These are phyloP conservation scores for Zymoseptoria passerinii DNA, from an alignment of 2,329 filamentous ascomycete species.

Conservation along the genomic window DNA sequence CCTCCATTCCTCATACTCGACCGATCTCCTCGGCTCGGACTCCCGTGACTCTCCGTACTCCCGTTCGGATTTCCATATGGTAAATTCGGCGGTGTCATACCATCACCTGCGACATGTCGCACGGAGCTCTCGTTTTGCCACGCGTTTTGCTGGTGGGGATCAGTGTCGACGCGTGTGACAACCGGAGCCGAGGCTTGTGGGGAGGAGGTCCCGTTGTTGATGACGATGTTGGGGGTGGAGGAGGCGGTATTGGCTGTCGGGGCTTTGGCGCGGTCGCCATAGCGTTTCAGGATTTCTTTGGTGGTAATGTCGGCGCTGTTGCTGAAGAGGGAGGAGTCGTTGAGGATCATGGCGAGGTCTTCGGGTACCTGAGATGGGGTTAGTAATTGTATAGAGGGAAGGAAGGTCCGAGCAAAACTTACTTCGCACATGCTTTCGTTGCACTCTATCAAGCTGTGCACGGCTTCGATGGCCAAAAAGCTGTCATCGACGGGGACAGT, in stretches of 20 bases:
- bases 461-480: slow-evolving; percentile 86
- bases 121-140: slow-evolving; percentile 81
- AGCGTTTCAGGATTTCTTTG: slow-evolving; percentile 92
- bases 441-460: slow-evolving; percentile 81
- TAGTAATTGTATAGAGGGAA: slow-evolving; percentile 9
- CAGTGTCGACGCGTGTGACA: slow-evolving; percentile 73
- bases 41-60: slow-evolving; percentile 25
- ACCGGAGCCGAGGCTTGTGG: slow-evolving; percentile 41
- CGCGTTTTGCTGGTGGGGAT: slow-evolving; percentile 60
- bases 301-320: slow-evolving; percentile 81
- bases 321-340: slow-evolving; percentile 74
- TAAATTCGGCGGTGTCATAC: slow-evolving; percentile 20
- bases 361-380: slow-evolving; percentile 65
- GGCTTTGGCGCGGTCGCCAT: slow-evolving; percentile 69
- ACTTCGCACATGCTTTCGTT: slow-evolving; percentile 98
- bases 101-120: slow-evolving; percentile 52
- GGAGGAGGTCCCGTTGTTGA: slow-evolving; percentile 31
- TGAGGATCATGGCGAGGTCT: slow-evolving; percentile 77
- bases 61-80: slow-evolving; percentile 24
- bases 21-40: slow-evolving; percentile 20
- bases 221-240: slow-evolving; percentile 15
- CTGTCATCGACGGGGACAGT: slow-evolving; percentile 58
- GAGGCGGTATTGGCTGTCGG: slow-evolving; percentile 32
- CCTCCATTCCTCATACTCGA: slow-evolving; percentile 16
- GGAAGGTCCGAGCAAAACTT: slow-evolving; percentile 34